Conservation (phyloP, 2,329 filamentous ascomycete genomes). For the Fusarium ramigenum region DNA sequence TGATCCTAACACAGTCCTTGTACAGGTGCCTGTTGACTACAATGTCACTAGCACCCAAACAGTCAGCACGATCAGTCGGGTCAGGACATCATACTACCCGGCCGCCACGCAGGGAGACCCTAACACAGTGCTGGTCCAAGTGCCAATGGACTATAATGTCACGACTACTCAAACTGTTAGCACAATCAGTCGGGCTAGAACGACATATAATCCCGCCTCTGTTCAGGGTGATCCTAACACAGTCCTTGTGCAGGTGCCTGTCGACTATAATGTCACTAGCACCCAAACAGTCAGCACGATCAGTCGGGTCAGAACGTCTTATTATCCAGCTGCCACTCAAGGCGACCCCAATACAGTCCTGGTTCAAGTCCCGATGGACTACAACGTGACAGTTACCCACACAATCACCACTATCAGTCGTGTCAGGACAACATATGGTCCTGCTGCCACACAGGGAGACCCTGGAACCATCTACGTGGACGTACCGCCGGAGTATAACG, state of each 20-base stretch:
- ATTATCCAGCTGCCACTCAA: background rate
- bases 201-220: background rate
- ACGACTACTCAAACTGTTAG: too few relatives aligned
- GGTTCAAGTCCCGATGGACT: background rate
- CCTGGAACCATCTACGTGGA: background rate
- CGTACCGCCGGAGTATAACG: background rate
- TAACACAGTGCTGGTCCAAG: background rate
- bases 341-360: background rate
- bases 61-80: background rate
- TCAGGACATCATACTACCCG: background rate
- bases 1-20: slow-evolving; percentile 9
- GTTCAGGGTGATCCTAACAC: slow-evolving; percentile 14
- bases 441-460: slow-evolving; percentile 6
- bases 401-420: background rate
- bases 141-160: background rate
- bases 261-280: background rate
- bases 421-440: background rate
- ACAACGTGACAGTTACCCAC: slow-evolving; percentile 2
- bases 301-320: background rate
- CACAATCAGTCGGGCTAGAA: background rate
- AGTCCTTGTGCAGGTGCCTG: slow-evolving; percentile 5
- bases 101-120: background rate
- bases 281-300: background rate
- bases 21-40: slow-evolving; percentile 6
- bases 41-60: background rate